These are phyloP conservation scores for Bocquillonia castaneifolia DNA, from an alignment of 441 rosid species.

Conservation along the genomic window DNA sequence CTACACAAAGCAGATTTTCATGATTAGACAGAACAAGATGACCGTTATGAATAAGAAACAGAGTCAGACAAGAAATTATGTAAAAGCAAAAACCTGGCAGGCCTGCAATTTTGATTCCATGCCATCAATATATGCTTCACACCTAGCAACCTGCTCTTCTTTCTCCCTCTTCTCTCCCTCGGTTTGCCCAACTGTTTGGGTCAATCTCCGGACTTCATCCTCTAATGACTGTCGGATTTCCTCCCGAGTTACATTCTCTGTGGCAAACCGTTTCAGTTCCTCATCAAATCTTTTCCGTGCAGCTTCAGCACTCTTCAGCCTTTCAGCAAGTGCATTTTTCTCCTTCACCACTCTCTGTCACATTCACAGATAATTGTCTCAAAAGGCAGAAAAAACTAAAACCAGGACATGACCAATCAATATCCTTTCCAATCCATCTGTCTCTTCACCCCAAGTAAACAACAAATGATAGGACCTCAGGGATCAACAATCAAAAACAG, in stretches of 20 bases:
- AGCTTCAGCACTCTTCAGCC: conserved; percentile 81
- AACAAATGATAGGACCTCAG: background rate
- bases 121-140: conserved; percentile 93
- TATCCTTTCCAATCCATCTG: conserved; percentile 5
- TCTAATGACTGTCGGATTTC: conserved; percentile 87
- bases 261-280: conserved; percentile 73
- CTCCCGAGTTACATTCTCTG: conserved; percentile 80
- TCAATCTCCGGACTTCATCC: conserved; percentile 78
- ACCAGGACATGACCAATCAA: conserved; percentile 11
- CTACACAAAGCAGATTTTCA: background rate
- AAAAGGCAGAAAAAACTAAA: conserved; percentile 8
- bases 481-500: background rate
- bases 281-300: conserved; percentile 91
- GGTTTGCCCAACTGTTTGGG: conserved; percentile 81
- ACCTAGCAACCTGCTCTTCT: conserved; percentile 87
- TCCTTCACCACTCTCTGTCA: conserved; percentile 87
- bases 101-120: conserved; percentile 92
- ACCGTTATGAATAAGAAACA: background rate
- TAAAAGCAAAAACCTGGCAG: conserved; percentile 61
- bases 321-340: conserved; percentile 85
- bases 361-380: conserved; percentile 28
- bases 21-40: background rate
- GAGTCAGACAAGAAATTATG: conserved; percentile 1
- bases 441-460: background rate
- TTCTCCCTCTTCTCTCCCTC: conserved; percentile 94